A percentile compares a stretch with the other conserved stretches of the same genome.
phyloP scores from a whole-genome alignment of 495 filamentous ascomycete species.

The Podospora sp. region DNA sequence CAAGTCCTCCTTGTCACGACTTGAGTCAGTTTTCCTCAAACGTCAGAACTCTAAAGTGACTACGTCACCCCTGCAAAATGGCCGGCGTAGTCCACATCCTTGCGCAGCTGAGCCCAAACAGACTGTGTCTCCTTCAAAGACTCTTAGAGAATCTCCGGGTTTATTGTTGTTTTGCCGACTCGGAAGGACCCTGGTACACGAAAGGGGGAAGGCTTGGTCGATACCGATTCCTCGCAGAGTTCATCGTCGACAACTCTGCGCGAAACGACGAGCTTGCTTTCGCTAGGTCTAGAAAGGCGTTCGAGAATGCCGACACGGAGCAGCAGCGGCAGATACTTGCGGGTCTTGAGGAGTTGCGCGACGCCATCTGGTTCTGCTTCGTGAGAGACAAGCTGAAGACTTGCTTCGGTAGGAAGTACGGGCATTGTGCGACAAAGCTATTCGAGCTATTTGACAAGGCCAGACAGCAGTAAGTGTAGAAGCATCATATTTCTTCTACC shows the following conservation, averaged over 20 bases:
- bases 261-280: background rate
- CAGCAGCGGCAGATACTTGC: background rate
- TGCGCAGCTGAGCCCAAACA: background rate
- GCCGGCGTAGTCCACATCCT: background rate
- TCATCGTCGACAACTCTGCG: background rate
- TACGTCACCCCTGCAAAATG: background rate
- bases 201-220: background rate
- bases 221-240: background rate
- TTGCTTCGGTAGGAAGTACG: background rate
- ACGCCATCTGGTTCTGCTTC: background rate
- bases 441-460: background rate
- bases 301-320: background rate
- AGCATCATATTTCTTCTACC: background rate
- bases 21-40: no score
- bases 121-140: background rate
- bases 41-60: no score
- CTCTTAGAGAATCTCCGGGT: background rate
- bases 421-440: background rate
- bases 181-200: background rate
- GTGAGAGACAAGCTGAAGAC: background rate
- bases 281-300: background rate
- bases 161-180: background rate
- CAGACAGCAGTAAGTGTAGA: background rate
- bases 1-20: no score
- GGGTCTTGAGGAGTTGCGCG: background rate